Base-by-base conservation (phyloP, 208 protist genomes). In the Trypanosoma avium region DNA sequence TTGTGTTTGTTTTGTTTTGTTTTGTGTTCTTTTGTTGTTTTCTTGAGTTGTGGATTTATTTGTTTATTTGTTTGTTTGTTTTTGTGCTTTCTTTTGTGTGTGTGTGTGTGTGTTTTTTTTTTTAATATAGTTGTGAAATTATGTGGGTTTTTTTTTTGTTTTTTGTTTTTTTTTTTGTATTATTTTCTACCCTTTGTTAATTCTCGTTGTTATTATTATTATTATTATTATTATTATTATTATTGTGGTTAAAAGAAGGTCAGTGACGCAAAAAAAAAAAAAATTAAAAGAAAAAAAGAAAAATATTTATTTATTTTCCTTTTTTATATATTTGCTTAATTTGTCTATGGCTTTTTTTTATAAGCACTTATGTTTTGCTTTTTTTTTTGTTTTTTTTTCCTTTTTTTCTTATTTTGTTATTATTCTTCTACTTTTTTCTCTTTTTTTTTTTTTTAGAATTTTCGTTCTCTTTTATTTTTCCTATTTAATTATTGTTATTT, bases 11-110 rank as follows among this genome's bases (percentile, higher is more conserved):
- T 10, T 54, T 8, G 48, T 38, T 53, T 17, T 56, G 17, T 45
- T 32, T 49, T 17, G 47, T 45, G 22, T 7, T 27, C 8, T 38
- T 12, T 46, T 48, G 36, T 19, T 58, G 42, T 56, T 68, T 29
- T 53, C 50, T 74, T 38, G 50, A 36, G 45, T 63, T 70, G 1
- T 59, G 19, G 2, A 42, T 53, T 61, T 13, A 42, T 56, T 48
- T 52, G 3, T 32, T 29, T 42, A 27, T 67, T 48, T 54, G 36
- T 38, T 52, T 55, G 57, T 57, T 32, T 46, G 15, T 67, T 27
- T 15, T 52, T 38, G 5, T 38, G 33, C 33, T 13, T 3, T 42
- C 36, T 42, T 42, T 42, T 8, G 36, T 42, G 4, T 38, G 33
- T 38, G 33, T 10, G 12, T 15, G 1, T 42, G 10, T 42, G 36